Conservation (phyloP, 495 filamentous ascomycete genomes). For the Penicillium verhagenii region DNA sequence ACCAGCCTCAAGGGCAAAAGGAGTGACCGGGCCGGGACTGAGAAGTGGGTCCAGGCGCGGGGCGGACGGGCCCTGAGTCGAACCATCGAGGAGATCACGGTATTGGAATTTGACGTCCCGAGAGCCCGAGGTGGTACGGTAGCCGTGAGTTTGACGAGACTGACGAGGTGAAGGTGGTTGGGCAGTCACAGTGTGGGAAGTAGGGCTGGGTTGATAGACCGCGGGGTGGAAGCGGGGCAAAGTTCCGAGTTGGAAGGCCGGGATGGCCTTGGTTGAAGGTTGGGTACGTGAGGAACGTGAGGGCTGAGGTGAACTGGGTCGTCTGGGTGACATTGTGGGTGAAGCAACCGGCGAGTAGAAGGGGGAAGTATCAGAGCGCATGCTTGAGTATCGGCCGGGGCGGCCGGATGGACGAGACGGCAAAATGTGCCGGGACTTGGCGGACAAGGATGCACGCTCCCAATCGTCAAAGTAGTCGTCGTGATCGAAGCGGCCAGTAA, state of each 20-base stretch:
- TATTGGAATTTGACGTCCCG: constrained; percentile 42
- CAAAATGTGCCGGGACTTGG: constrained; percentile 18
- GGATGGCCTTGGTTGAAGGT: constrained; percentile 30
- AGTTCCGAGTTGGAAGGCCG: constrained; percentile 40
- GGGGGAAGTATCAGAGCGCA: constrained; percentile 39
- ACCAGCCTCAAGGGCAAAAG: constrained; percentile 63
- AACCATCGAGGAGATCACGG: constrained; percentile 36
- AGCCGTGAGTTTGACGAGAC: constrained; percentile 26
- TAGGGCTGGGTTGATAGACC: constrained; percentile 38
- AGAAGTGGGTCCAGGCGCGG: constrained; percentile 66
- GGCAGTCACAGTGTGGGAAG: constrained; percentile 14
- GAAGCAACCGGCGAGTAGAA: constrained; percentile 38
- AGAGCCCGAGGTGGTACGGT: constrained; percentile 35
- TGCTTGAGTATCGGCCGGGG: constrained; percentile 24
- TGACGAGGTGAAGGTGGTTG: constrained; percentile 36
- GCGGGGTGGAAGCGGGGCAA: constrained; percentile 52
- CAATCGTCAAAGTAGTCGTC: constrained; percentile 39
- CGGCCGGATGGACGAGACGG: constrained; percentile 9
- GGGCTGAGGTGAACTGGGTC: constrained; percentile 36
- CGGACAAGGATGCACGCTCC: constrained; percentile 28
- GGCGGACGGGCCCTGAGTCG: constrained; percentile 50
- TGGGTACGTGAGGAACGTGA: constrained; percentile 26
- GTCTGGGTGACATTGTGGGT: constrained; percentile 39
- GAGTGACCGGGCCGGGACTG: constrained; percentile 78
- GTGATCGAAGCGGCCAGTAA: constrained; percentile 45